Evolutionary conservation across 208 protist species (phyloP).

Genomic region (Leishmania gerbilli): DNA sequence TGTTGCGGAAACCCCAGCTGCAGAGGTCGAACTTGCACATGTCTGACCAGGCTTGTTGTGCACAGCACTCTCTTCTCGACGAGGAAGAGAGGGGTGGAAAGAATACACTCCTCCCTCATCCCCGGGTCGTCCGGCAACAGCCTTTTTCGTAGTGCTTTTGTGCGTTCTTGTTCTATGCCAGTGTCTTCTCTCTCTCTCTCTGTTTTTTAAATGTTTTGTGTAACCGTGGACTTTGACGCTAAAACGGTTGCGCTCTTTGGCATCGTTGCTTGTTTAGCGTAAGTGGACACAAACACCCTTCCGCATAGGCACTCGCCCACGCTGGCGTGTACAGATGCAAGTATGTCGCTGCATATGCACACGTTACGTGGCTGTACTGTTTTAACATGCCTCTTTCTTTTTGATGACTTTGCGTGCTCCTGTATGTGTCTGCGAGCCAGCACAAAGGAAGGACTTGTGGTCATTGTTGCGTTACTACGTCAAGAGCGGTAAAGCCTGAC

Average conservation of each 20-base stretch:
- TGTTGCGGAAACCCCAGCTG: background rate
- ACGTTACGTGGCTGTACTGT: background rate
- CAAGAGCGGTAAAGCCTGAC: background rate
- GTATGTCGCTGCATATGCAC: background rate
- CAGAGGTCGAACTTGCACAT: background rate
- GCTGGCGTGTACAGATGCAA: background rate
- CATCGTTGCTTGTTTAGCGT: background rate
- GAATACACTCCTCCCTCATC: background rate
- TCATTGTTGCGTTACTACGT: background rate
- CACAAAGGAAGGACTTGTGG: background rate
- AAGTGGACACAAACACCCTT: background rate
- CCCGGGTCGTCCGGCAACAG: background rate
- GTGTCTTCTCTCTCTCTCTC: background rate
- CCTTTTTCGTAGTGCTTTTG: background rate
- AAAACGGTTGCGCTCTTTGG: background rate
- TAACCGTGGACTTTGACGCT: background rate
- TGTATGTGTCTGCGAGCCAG: background rate
- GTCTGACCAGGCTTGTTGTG: background rate
- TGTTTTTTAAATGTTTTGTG: background rate
- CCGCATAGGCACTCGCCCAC: background rate
- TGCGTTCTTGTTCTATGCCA: background rate
- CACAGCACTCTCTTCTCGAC: background rate
- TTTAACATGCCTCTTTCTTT: background rate
- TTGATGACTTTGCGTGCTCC: background rate
- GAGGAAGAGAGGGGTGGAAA: background rate